These are phyloP conservation scores for Astrothelium subdiscretum DNA, from an alignment of 495 filamentous ascomycete genomes.

Conservation along the genomic window DNA sequence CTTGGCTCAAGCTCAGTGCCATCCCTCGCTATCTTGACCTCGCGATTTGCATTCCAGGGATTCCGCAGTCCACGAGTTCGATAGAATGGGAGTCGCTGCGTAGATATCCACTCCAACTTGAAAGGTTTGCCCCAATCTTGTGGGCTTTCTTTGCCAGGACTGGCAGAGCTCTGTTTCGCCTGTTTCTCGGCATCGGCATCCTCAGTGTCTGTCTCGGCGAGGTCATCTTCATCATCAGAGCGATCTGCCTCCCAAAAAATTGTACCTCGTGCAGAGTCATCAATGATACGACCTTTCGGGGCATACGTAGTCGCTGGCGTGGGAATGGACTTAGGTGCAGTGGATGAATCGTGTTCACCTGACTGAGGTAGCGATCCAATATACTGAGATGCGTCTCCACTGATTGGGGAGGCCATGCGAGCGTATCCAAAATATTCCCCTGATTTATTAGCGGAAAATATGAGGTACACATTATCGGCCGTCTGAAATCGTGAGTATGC, in stretches of 20 bases:
- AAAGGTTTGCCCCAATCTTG: slow-evolving; percentile 88
- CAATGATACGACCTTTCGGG: slow-evolving; percentile 79
- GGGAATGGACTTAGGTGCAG: slow-evolving; percentile 60
- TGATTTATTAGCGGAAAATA: slow-evolving; percentile 97
- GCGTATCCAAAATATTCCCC: slow-evolving; percentile 97
- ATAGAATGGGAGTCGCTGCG: slow-evolving; percentile 78
- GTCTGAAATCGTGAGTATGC: slow-evolving; percentile 35
- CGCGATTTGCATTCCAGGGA: slow-evolving; percentile 88
- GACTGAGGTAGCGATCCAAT: slow-evolving; percentile 51
- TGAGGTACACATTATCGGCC: slow-evolving; percentile 80
- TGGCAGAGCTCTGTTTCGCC: slow-evolving; percentile 23
- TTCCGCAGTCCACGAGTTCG: slow-evolving; percentile 84
- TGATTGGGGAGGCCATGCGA: slow-evolving; percentile 78
- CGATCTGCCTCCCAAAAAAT: slow-evolving; percentile 92
- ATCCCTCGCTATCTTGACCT: slow-evolving; percentile 94
- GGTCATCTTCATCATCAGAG: slow-evolving; percentile 23
- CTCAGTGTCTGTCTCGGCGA: slow-evolving; percentile 30
- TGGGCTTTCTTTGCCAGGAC: not conserved
- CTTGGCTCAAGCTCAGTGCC: slow-evolving; percentile 86
- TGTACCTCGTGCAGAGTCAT: slow-evolving; percentile 82
- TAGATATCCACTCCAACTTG: slow-evolving; percentile 84
- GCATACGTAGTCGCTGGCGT: slow-evolving; percentile 72
- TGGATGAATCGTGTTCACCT: slow-evolving; percentile 41
- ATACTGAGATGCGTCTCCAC: slow-evolving; percentile 56
- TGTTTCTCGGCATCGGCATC: slow-evolving; percentile 22